A percentile compares a stretch with the other conserved stretches of the same genome.
Conservation (phyloP, 2,329 filamentous ascomycete genomes). For the Thelonectria olida region DNA sequence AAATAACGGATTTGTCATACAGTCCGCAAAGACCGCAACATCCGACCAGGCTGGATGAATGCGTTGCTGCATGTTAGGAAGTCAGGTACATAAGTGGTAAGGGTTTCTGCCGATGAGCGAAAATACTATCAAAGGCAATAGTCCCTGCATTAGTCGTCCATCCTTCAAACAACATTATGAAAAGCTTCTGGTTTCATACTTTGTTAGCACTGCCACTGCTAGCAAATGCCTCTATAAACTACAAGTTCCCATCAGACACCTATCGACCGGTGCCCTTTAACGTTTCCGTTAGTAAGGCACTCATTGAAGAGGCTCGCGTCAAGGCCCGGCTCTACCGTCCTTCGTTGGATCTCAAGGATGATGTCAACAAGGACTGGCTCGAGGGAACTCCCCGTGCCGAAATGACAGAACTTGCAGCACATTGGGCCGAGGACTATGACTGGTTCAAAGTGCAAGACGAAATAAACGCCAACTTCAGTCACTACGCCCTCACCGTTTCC, state of each 20-base stretch:
- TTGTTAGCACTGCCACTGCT: too few species aligned
- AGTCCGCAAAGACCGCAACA: too few species aligned
- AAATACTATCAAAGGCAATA: too few species aligned
- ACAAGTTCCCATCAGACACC: neutral
- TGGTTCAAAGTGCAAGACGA: neutral
- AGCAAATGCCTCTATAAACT: too few species aligned
- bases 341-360: neutral
- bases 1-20: too few species aligned
- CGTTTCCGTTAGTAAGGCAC: neutral
- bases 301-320: neutral
- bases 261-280: neutral
- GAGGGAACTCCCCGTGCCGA: neutral
- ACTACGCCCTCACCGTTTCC: neutral
- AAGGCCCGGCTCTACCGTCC: slow-evolving; percentile 1
- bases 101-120: too few species aligned
- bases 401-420: neutral
- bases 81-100: too few species aligned
- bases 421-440: slow-evolving; percentile 2
- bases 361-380: neutral
- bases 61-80: too few species aligned
- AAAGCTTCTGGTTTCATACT: too few species aligned
- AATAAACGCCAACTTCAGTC: neutral
- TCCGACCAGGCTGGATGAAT: too few species aligned
- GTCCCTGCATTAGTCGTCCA: too few species aligned
- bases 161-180: too few species aligned